Percentiles rank a stretch among this genome's conserved stretches.
phyloP scores from a whole-genome alignment of 202 grass and related monocot species.

The Setaria italica region DNA sequence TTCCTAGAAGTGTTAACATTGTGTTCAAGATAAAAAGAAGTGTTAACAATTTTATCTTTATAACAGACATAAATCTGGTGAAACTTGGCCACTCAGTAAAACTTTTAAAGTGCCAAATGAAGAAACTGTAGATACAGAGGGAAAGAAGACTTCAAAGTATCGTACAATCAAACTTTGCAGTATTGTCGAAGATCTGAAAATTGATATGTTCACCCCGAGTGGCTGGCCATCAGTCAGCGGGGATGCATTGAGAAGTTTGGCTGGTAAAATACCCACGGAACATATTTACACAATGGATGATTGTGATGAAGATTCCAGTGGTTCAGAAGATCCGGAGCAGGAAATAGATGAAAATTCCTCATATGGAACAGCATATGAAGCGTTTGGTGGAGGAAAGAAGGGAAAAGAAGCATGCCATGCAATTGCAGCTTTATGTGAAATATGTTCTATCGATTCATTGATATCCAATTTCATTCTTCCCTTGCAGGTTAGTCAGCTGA shows the following conservation, averaged over 20 bases:
- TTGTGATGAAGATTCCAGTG: constrained; percentile 32
- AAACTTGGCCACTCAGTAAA: constrained; percentile 63
- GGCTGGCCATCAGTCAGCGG: constrained; percentile 68
- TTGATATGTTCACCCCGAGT: constrained; percentile 56
- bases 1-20: constrained; percentile 30
- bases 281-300: constrained; percentile 53
- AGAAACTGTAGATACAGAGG: constrained; percentile 47
- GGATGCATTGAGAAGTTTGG: constrained; percentile 65
- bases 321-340: constrained; percentile 35
- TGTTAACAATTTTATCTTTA: constrained; percentile 45
- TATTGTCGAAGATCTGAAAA: constrained; percentile 70
- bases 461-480: constrained; percentile 89
- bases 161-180: constrained; percentile 63
- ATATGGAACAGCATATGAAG: constrained; percentile 83
- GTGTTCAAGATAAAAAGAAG: neutral
- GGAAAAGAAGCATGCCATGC: constrained; percentile 83
- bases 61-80: constrained; percentile 57
- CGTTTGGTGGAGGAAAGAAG: constrained; percentile 75
- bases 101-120: constrained; percentile 78
- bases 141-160: constrained; percentile 64
- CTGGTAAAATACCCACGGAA: constrained; percentile 67
- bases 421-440: constrained; percentile 88
- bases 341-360: constrained; percentile 43
- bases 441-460: constrained; percentile 76
- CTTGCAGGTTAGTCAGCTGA: constrained; percentile 66